Percentiles rank a stretch among this genome's conserved stretches.
Evolutionary conservation across 805 yeast species (phyloP).

Genomic region (Myxozyma melibiosi): DNA sequence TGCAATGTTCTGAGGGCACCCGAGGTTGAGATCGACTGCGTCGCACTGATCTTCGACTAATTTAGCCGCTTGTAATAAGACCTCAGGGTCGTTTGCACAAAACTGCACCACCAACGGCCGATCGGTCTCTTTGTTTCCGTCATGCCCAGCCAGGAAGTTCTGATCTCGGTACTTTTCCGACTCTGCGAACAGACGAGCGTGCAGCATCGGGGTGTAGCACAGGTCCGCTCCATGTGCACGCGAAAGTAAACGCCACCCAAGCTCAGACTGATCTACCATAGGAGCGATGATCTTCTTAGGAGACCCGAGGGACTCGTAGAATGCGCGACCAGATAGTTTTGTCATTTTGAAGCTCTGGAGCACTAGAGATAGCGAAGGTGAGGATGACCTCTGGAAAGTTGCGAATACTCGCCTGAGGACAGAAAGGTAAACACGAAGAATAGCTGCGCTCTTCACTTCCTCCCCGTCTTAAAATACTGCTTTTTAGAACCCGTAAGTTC

Average conservation of each 20-base stretch:
- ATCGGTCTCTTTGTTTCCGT: slow-evolving; percentile 70
- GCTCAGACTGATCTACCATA: slow-evolving; percentile 96
- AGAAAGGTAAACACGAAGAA: too few species aligned
- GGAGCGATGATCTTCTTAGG: slow-evolving; percentile 94
- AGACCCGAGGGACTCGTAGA: slow-evolving; percentile 66
- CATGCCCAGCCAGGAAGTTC: slow-evolving; percentile 57
- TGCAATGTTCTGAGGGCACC: slow-evolving; percentile 99
- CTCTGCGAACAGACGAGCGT: slow-evolving; percentile 85
- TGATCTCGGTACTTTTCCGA: slow-evolving; percentile 76
- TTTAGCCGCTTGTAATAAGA: slow-evolving; percentile 76
- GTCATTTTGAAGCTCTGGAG: not conserved
- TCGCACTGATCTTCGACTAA: slow-evolving; percentile 82
- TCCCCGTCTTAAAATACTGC: too few species aligned
- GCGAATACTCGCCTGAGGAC: too few species aligned
- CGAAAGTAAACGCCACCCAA: slow-evolving; percentile 91
- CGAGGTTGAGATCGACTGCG: slow-evolving; percentile 93
- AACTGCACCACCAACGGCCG: slow-evolving; percentile 92
- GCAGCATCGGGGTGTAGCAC: slow-evolving; percentile 96
- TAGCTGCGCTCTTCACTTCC: too few species aligned
- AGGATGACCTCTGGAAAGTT: not conserved
- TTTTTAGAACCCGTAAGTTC: too few species aligned
- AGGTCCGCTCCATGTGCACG: slow-evolving; percentile 89
- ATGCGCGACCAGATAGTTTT: slow-evolving; percentile 61
- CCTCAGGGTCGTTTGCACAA: slow-evolving; percentile 94
- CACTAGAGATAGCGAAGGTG: not conserved